Base-by-base conservation (phyloP, 2,329 filamentous ascomycete species). In the Penicillium sp. region DNA sequence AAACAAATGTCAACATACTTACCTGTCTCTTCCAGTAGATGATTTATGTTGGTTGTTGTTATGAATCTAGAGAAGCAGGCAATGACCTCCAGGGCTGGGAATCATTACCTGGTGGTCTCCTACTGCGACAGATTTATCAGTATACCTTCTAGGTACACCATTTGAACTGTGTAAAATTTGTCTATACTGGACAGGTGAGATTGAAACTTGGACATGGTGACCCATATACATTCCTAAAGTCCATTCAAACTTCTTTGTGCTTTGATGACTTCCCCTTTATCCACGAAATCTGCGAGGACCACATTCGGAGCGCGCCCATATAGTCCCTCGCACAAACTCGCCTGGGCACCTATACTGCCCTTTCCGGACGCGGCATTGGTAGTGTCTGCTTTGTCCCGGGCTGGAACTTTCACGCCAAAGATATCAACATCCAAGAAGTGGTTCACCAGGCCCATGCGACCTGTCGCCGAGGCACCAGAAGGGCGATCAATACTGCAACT, bases 381-480 rank as follows among this genome's bases (percentile, higher is more conserved):
- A 18, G 58, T 69, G 3, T 52, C 56, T 11, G 75, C 74, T 13
- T 62, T 67, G 4, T 64, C 57, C 14, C 75, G 67, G 50, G 79
- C 75, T 5, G 78, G 78, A n/a, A 79, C 61, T 34, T 72, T 60
- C 13, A 77, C 66, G 6, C 76, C 76, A 0, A 75, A 51, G 29
- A 78, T 59, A 46, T 77, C 69, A 9, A 72, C 59, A 56, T 79
- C 74, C 3, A 80, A 64, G 57, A 78, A 79, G 60, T 81, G 78
- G 53, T 80, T 81, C 55, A 80, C 70, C 34, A 80, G 70, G 50
- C 76, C 76, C 76, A 80, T 78, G 4, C 74, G 69, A 11, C 72
- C 75, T 4, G 69, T 63, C 5, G 71, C 58, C 13, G 65, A 70
- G 22, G 67, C 69, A n/a, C 69, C 70, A 5, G 69, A 43, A 3